Conservation (phyloP, 768 basidiomycete genomes). For the Cantharellus anzutake region DNA sequence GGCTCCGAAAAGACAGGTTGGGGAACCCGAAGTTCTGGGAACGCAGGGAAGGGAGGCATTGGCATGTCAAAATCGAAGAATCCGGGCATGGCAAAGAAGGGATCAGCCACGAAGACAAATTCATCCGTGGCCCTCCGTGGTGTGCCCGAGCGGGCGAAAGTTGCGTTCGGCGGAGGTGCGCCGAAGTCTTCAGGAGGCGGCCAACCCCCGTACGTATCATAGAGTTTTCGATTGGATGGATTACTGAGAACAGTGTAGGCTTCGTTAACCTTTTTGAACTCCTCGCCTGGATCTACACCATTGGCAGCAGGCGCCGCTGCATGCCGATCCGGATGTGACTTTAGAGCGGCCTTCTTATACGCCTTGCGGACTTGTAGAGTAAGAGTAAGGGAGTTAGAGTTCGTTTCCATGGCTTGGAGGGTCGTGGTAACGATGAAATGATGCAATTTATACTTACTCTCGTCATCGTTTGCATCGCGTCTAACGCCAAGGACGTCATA, state of each 20-base stretch:
- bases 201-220: constrained; percentile 5
- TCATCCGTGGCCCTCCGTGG: no score
- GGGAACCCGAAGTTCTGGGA: no score
- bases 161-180: no score
- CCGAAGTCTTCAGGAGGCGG: background rate
- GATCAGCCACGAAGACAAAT: no score
- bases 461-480: background rate
- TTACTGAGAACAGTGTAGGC: constrained; percentile 7
- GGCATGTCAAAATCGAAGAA: no score
- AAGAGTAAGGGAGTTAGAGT: background rate
- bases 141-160: no score
- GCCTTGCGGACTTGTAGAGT: background rate
- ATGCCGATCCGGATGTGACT: background rate
- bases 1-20: no score
- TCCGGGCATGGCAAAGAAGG: no score
- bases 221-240: constrained; percentile 2
- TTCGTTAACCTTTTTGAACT: constrained; percentile 5
- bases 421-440: background rate
- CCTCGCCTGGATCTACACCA: background rate
- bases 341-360: background rate
- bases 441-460: background rate
- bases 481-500: background rate
- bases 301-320: background rate
- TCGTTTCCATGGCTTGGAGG: background rate
- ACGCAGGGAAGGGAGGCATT: no score